Percentiles rank a stretch among this genome's conserved stretches.
Conservation (phyloP, 306 rosid genomes). For the Cucurbita ficifolia region DNA sequence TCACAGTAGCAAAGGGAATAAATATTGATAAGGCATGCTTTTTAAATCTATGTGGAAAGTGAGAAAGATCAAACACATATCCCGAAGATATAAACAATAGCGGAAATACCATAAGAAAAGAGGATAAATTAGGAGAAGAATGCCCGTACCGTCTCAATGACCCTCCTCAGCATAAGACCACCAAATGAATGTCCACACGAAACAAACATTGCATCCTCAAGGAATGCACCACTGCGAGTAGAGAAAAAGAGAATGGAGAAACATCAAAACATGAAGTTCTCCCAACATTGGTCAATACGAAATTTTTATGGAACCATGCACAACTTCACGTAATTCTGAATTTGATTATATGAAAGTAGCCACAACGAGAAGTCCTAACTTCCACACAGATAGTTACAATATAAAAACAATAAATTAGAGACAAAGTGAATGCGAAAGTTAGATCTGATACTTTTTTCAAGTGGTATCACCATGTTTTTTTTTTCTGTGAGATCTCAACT, state of each 20-base stretch:
- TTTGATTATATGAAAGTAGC: neutral
- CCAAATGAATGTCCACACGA: slow-evolving; percentile 99
- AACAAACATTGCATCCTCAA: slow-evolving; percentile 88
- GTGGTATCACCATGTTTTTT: neutral
- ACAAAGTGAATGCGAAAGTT: neutral
- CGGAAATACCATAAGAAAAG: neutral
- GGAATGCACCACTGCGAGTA: slow-evolving; percentile 58
- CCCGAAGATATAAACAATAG: neutral
- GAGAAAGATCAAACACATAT: neutral
- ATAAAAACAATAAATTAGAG: neutral
- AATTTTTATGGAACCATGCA: neutral
- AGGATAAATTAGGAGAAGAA: neutral
- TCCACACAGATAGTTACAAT: neutral
- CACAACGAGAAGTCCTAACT: neutral
- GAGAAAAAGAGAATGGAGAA: neutral
- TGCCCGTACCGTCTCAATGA: slow-evolving; percentile 67
- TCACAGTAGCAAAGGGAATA: neutral
- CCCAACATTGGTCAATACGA: neutral
- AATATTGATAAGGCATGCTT: neutral
- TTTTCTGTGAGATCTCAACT: neutral
- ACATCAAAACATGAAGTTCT: neutral
- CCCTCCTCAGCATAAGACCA: slow-evolving; percentile 87
- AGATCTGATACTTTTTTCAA: neutral
- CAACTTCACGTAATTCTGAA: neutral
- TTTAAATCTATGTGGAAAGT: neutral